Conservation (phyloP, 441 rosid genomes). For the Adansonia gregorii region DNA sequence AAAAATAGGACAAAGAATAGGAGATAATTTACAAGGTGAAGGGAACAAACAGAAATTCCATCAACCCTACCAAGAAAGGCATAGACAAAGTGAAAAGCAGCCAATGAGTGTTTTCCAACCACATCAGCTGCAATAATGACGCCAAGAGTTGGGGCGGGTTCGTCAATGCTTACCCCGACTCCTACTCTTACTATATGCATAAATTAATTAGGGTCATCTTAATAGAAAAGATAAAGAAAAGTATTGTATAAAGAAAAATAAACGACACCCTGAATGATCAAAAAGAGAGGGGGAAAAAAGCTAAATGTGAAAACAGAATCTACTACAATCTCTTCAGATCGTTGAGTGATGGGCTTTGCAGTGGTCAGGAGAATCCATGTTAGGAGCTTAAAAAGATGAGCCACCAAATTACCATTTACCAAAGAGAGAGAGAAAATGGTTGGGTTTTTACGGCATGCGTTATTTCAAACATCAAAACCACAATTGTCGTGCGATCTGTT, state of each 20-base stretch:
- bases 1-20: no score
- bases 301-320: conserved; percentile 45
- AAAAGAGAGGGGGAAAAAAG: conserved; percentile 19
- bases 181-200: no score
- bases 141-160: no score
- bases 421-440: no score
- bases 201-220: no score
- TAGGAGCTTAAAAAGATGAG: conserved; percentile 49
- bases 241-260: background rate
- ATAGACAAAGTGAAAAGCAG: no score
- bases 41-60: no score
- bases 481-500: background rate
- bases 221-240: conserved; percentile 16
- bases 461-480: conserved; percentile 32
- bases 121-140: no score
- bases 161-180: no score
- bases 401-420: background rate
- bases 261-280: background rate
- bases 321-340: conserved; percentile 54
- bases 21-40: no score
- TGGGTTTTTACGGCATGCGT: conserved; percentile 30
- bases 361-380: conserved; percentile 55
- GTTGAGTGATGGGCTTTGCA: conserved; percentile 48
- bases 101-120: no score
- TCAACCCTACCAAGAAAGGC: no score